Percentiles rank a stretch among this genome's conserved stretches.
Evolutionary conservation across 805 yeast genomes (phyloP).

Genomic region (Wickerhamomyces chambardii): DNA sequence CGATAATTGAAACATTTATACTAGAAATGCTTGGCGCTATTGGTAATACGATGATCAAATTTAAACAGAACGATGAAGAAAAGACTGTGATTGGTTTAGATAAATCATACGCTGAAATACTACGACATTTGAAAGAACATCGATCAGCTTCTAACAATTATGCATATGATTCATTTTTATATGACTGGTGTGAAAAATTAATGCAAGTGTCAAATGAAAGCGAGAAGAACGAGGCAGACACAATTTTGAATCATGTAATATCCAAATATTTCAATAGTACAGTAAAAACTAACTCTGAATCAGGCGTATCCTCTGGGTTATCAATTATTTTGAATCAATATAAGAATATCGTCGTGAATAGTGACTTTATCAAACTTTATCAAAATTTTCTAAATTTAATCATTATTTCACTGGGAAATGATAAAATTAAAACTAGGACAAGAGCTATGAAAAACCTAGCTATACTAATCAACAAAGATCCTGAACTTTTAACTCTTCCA

Average conservation of each 20-base stretch:
- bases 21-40: constrained; percentile 56
- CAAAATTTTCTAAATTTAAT: constrained; percentile 45
- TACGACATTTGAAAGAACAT: constrained; percentile 4
- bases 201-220: background rate
- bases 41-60: constrained; percentile 38
- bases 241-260: background rate
- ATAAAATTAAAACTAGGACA: constrained; percentile 43
- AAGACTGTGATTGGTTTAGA: background rate
- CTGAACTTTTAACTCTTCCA: constrained; percentile 37
- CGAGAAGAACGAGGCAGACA: background rate
- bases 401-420: constrained; percentile 35
- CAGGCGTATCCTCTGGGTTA: background rate
- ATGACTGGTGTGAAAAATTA: constrained; percentile 12
- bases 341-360: constrained; percentile 3
- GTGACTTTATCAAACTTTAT: constrained; percentile 24
- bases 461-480: constrained; percentile 41
- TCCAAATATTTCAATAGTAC: background rate
- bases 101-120: background rate
- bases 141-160: background rate
- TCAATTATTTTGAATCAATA: background rate
- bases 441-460: constrained; percentile 62
- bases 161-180: constrained; percentile 7
- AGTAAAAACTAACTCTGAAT: background rate
- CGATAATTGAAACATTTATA: constrained; percentile 37
- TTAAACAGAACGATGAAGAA: constrained; percentile 18